A percentile compares a stretch with the other conserved stretches of the same genome.
Conservation (phyloP, 176 grass and related monocot species). For the Musa itinerans region DNA sequence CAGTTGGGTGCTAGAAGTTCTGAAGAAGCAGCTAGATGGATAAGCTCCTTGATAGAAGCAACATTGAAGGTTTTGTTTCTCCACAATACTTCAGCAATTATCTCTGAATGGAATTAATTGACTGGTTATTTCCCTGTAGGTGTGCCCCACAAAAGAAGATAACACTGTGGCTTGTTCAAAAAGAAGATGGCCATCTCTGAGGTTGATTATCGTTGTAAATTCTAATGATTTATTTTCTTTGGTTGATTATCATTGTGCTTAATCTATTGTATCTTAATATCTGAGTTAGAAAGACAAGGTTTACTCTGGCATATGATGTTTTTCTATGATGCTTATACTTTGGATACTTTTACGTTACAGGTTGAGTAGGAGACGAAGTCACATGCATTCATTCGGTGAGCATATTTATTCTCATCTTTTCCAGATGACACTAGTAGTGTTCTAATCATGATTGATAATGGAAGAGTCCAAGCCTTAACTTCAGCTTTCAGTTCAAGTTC, state of each 20-base stretch:
- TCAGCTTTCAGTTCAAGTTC: too few species aligned
- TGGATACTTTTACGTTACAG: not conserved
- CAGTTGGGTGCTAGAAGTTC: slow-evolving; percentile 18
- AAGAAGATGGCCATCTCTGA: slow-evolving; percentile 20
- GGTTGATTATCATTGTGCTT: not conserved
- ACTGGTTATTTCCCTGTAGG: not conserved
- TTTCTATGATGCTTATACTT: not conserved
- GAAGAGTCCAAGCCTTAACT: too few species aligned
- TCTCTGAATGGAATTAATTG: not conserved
- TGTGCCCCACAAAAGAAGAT: not conserved
- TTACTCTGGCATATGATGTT: not conserved
- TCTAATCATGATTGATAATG: too few species aligned
- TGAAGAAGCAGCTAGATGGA: slow-evolving; percentile 20
- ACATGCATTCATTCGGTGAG: not conserved
- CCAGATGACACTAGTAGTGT: not conserved
- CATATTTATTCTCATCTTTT: not conserved
- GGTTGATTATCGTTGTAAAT: not conserved
- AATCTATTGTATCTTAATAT: not conserved
- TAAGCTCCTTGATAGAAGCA: slow-evolving; percentile 12
- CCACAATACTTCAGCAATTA: not conserved
- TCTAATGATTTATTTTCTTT: not conserved
- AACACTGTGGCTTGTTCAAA: not conserved
- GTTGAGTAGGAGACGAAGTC: not conserved
- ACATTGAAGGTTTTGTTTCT: slow-evolving; percentile 2
- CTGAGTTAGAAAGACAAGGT: not conserved